Base-by-base conservation (phyloP, 768 basidiomycete genomes). In the Pisolithus marmoratus region DNA sequence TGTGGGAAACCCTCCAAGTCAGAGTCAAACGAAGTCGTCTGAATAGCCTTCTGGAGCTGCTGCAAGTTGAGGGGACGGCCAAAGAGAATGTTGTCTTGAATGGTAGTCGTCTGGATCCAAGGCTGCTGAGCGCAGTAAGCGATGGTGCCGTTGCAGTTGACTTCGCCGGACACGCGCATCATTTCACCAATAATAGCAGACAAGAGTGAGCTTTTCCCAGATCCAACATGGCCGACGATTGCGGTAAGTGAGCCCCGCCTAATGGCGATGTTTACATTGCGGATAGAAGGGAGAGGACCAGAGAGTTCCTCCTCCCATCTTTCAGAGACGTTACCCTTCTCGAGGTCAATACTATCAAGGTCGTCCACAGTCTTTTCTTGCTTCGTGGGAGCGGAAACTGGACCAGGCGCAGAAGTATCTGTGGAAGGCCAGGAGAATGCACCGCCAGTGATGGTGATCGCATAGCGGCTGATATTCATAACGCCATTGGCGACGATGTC, bases 41-140 rank as follows among this genome's bases (percentile, higher is more conserved):
- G 54, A 31, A 66, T 57, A 17, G 65, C 64, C 44, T 50, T 61
- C 38, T 68, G 61, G 41, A 65, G 59, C 23, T 52, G 64, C 24
- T 26, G 56, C 38, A 62, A 45, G 49, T 68, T 52, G 40, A 67
- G 51, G 9, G 66, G 60, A 29, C 59, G 63, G 34, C 65, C 65
- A 20, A 68, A 67, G 36, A 68, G 47, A 42, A 67, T 60, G 45
- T 66, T 67, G 31, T 68, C 65, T 48, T 67, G 65, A 31, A 66
- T 66, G 12, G 62, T 63, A 47, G 59, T 47, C 8, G 61, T 61
- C 53, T 66, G 66, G 49, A 66, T 50, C 65, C 65, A 67, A 17
- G 65, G 61, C 49, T 68, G 64, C 54, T 67, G 65, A 20, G 66
- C 66, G 44, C 64, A 68, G 53, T 67, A 67, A 24, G 63, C 66